These are phyloP conservation scores for Penicillium sp. DNA, from an alignment of 2,329 filamentous ascomycete genomes.

Conservation along the genomic window DNA sequence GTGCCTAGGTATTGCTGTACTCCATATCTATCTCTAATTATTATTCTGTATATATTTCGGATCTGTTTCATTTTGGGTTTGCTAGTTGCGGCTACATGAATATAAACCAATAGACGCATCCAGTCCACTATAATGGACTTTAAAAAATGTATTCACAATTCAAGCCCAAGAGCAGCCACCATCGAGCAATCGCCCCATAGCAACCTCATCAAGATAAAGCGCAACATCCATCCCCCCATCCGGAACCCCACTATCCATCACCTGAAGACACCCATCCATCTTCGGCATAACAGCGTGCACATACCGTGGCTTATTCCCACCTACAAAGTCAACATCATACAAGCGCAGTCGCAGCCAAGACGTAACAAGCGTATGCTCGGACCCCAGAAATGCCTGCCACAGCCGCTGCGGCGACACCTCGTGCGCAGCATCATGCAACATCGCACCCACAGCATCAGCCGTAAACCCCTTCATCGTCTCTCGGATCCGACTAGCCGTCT, in stretches of 20 bases:
- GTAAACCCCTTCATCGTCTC: slow-evolving; percentile 32
- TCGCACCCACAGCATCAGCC: slow-evolving; percentile 31
- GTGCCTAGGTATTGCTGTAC: slow-evolving; percentile 4
- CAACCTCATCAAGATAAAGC: slow-evolving; percentile 10
- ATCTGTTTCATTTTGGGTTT: background rate
- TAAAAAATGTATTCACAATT: background rate
- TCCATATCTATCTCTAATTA: background rate
- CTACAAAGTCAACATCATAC: slow-evolving; percentile 37
- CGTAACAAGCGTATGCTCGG: slow-evolving; percentile 38
- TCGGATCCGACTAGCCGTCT: slow-evolving; percentile 26
- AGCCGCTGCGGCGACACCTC: slow-evolving; percentile 42
- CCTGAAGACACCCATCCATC: slow-evolving; percentile 38
- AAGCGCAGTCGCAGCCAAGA: slow-evolving; percentile 31
- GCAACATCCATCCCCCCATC: slow-evolving; percentile 14
- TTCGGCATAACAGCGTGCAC: slow-evolving; percentile 39
- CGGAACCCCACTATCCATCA: slow-evolving; percentile 29
- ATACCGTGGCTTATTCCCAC: slow-evolving; percentile 24
- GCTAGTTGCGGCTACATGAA: background rate
- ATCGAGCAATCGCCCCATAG: background rate
- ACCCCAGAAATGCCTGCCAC: slow-evolving; percentile 43
- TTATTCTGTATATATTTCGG: background rate
- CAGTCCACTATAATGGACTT: background rate
- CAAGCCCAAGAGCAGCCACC: background rate
- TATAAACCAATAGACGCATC: background rate
- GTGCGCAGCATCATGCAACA: slow-evolving; percentile 38